phyloP scores from a whole-genome alignment of 306 rosid genomes.

The Cucumis hystrix region DNA sequence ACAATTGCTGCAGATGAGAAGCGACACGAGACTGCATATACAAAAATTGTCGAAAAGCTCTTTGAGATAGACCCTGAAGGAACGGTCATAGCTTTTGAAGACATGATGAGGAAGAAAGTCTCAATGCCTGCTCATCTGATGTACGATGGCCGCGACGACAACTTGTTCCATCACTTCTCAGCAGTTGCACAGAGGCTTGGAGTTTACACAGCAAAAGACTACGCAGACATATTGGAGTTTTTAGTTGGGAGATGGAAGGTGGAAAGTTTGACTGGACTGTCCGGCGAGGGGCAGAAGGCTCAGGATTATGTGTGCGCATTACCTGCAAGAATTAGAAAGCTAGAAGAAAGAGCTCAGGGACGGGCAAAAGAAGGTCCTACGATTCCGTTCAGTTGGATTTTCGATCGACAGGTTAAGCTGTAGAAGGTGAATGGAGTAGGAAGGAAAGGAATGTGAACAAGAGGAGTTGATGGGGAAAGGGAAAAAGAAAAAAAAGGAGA shows the following conservation, averaged over 20 bases:
- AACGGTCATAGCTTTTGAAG: slow-evolving; percentile 61
- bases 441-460: background rate
- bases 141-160: slow-evolving; percentile 73
- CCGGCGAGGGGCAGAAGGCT: slow-evolving; percentile 64
- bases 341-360: slow-evolving; percentile 71
- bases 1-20: slow-evolving; percentile 80
- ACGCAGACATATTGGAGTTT: slow-evolving; percentile 81
- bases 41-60: slow-evolving; percentile 76
- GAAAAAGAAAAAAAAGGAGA: background rate
- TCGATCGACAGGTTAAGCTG: slow-evolving; percentile 58
- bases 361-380: slow-evolving; percentile 37
- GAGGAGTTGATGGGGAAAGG: background rate
- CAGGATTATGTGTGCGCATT: slow-evolving; percentile 73
- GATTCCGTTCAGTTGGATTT: slow-evolving; percentile 64
- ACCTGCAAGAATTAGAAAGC: slow-evolving; percentile 69
- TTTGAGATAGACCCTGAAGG: slow-evolving; percentile 81
- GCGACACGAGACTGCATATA: slow-evolving; percentile 90
- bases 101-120: slow-evolving; percentile 91
- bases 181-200: slow-evolving; percentile 76
- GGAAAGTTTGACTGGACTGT: slow-evolving; percentile 49
- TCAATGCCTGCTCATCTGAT: slow-evolving; percentile 89
- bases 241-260: slow-evolving; percentile 84
- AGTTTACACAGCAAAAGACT: slow-evolving; percentile 81
- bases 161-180: slow-evolving; percentile 62
- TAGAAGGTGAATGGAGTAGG: slow-evolving; percentile 6